Conservation (phyloP, 139 green algal genomes). For the Penium margaritaceum region DNA sequence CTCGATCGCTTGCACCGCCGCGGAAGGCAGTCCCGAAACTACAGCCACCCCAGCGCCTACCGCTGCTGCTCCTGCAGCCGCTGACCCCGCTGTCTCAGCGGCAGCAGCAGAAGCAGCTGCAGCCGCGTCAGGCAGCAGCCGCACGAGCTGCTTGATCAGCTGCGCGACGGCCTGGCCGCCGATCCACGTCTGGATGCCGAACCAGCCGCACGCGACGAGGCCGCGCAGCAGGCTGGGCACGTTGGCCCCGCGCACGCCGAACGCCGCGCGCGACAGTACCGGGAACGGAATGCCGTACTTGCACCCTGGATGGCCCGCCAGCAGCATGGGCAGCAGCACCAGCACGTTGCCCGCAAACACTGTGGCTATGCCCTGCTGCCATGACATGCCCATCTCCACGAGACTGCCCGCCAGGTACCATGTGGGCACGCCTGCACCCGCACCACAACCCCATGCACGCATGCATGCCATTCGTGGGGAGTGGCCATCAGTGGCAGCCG, state of each 20-base stretch:
- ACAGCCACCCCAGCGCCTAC: too few species aligned
- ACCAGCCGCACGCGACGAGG: constrained; percentile 70
- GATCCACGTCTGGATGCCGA: constrained; percentile 71
- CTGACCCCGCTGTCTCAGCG: background rate
- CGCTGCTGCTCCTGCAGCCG: background rate
- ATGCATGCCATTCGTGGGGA: background rate
- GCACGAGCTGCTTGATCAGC: constrained; percentile 15
- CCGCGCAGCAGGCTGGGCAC: constrained; percentile 59
- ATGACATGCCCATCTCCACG: constrained; percentile 65
- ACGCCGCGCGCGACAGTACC: constrained; percentile 61
- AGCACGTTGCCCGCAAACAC: constrained; percentile 64
- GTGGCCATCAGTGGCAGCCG: too few species aligned
- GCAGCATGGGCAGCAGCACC: constrained; percentile 67
- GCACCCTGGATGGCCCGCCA: constrained; percentile 62
- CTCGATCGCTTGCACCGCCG: background rate
- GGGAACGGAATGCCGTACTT: constrained; percentile 68
- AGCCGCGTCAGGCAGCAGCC: too few species aligned
- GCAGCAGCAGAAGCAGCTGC: too few species aligned
- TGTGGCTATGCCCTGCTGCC: constrained; percentile 58
- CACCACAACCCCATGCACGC: background rate
- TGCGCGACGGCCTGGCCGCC: constrained; percentile 42
- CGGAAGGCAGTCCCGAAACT: background rate
- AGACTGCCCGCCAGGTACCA: constrained; percentile 60
- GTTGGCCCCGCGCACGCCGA: constrained; percentile 65
- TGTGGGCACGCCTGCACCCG: constrained; percentile 45